Conservation (phyloP, 139 green algal genomes). For the Volvox reticuliferus region DNA sequence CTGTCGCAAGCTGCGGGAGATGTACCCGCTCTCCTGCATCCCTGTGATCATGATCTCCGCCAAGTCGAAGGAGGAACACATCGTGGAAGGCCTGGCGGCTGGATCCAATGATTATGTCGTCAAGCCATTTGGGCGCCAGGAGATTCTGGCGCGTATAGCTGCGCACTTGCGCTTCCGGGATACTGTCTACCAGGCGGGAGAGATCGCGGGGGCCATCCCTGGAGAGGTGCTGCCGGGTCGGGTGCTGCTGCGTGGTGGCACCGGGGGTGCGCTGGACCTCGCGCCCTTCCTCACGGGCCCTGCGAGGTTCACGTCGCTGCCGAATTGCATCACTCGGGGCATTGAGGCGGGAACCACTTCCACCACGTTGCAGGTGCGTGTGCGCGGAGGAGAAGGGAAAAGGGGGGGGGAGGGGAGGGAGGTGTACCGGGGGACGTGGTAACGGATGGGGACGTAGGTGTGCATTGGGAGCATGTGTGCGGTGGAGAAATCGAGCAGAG, state of each 20-base stretch:
- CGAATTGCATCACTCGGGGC: background rate
- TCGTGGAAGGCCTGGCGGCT: constrained; percentile 75
- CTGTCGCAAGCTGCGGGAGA: constrained; percentile 60
- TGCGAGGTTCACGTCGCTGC: constrained; percentile 34
- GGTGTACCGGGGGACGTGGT: background rate
- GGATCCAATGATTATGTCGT: constrained; percentile 72
- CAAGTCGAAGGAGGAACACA: constrained; percentile 78
- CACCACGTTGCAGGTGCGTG: constrained; percentile 40
- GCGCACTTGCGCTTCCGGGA: constrained; percentile 73
- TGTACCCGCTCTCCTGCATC: constrained; percentile 70
- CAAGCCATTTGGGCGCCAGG: constrained; percentile 76
- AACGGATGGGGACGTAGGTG: background rate
- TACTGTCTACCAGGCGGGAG: constrained; percentile 50
- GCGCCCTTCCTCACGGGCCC: constrained; percentile 35
- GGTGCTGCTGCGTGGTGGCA: constrained; percentile 32
- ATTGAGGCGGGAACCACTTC: constrained; percentile 34
- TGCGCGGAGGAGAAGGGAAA: background rate
- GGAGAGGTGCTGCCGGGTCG: constrained; percentile 16
- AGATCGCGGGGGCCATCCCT: constrained; percentile 36
- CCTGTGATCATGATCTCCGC: constrained; percentile 82
- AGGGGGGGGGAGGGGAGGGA: background rate
- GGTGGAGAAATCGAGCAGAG: background rate
- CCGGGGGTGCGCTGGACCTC: constrained; percentile 37
- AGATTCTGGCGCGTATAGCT: constrained; percentile 74
- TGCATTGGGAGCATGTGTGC: background rate